These are phyloP conservation scores for Kuraishia floccosa DNA, from an alignment of 805 yeast genomes.

Conservation along the genomic window DNA sequence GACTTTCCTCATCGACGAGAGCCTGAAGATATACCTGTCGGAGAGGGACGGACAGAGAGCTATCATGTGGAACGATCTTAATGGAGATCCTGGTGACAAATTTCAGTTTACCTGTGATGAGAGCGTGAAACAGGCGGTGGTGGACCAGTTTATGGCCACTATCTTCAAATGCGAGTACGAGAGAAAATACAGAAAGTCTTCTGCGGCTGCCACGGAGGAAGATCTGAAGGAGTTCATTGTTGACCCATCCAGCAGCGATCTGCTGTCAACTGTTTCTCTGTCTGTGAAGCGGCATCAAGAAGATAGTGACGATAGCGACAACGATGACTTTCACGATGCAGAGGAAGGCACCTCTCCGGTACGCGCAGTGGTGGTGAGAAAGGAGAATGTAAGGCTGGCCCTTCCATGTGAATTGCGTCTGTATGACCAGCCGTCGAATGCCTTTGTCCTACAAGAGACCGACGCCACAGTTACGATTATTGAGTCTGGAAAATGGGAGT, in stretches of 20 bases:
- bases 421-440: conserved; percentile 39
- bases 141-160: conserved; percentile 51
- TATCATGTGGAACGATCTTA: conserved; percentile 70
- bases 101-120: conserved; percentile 72
- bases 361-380: background rate
- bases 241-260: conserved; percentile 10
- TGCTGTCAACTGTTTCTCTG: conserved; percentile 15
- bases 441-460: conserved; percentile 31
- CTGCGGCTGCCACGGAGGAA: conserved; percentile 27
- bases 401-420: conserved; percentile 28
- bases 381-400: background rate
- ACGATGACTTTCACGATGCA: conserved; percentile 14
- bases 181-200: conserved; percentile 50
- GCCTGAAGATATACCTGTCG: conserved; percentile 41
- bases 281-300: conserved; percentile 14
- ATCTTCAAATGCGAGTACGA: conserved; percentile 68
- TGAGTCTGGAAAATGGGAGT: conserved; percentile 39
- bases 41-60: conserved; percentile 43
- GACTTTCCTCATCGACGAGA: conserved; percentile 54
- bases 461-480: conserved; percentile 23
- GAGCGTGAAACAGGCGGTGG: conserved; percentile 39
- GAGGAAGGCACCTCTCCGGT: conserved; percentile 7
- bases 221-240: conserved; percentile 50
- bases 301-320: conserved; percentile 15
- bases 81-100: conserved; percentile 79